Conservation (phyloP, 169 alveolate species). For the Eimeria zaria region DNA sequence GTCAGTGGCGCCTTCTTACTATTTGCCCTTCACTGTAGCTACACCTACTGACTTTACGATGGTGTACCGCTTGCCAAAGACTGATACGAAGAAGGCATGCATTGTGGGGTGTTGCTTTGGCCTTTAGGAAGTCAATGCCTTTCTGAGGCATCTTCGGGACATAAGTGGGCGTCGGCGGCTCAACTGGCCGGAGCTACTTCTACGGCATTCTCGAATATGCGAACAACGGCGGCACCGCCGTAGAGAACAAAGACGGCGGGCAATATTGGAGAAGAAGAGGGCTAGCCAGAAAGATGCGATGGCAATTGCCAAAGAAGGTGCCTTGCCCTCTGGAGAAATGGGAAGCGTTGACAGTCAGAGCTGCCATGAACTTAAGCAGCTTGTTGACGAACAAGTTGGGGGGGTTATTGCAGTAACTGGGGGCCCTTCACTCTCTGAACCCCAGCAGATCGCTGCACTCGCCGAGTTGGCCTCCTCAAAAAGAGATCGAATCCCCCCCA, state of each 20-base stretch:
- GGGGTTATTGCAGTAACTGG: conserved; percentile 18
- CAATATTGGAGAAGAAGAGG: neutral
- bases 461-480: conserved; percentile 42
- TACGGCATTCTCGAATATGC: conserved; percentile 59
- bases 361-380: conserved; percentile 2
- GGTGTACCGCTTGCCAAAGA: neutral
- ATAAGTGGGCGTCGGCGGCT: conserved; percentile 75
- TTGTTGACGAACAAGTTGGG: conserved; percentile 19
- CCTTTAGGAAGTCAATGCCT: conserved; percentile 41
- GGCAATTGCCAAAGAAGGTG: neutral
- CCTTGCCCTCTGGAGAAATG: neutral
- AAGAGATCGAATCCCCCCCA: neutral
- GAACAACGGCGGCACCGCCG: conserved; percentile 65
- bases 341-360: conserved; percentile 9
- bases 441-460: conserved; percentile 32
- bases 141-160: conserved; percentile 54
- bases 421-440: conserved; percentile 52
- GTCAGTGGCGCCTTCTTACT: neutral
- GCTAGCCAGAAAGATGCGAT: neutral
- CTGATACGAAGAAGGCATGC: neutral
- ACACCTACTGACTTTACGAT: neutral
- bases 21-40: neutral
- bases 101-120: neutral
- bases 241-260: conserved; percentile 27
- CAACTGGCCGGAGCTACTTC: conserved; percentile 77